Conservation (phyloP, 169 alveolate genomes). For the Plasmodium sp. region DNA sequence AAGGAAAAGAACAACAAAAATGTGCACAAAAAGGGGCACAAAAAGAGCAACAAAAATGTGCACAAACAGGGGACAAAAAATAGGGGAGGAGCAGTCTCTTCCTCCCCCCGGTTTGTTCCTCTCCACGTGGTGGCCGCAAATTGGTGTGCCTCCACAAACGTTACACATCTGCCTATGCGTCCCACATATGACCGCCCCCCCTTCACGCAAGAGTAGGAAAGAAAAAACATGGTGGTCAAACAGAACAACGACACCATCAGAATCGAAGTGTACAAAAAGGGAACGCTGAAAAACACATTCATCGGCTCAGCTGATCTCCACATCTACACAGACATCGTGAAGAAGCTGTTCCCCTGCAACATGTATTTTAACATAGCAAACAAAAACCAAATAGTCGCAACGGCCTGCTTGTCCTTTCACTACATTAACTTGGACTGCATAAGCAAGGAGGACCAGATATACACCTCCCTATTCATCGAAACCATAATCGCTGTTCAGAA, state of each 20-base stretch:
- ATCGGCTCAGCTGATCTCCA: slow-evolving; percentile 54
- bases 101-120: neutral
- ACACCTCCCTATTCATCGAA: slow-evolving; percentile 57
- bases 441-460: slow-evolving; percentile 59
- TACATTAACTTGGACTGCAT: slow-evolving; percentile 59
- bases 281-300: slow-evolving; percentile 58
- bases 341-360: slow-evolving; percentile 46
- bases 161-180: neutral
- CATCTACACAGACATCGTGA: slow-evolving; percentile 54
- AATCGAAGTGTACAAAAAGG: slow-evolving; percentile 57
- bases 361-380: slow-evolving; percentile 29
- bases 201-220: slow-evolving; percentile 41
- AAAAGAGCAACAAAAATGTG: too few relatives aligned
- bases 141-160: too few relatives aligned
- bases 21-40: too few relatives aligned
- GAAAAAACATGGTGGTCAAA: slow-evolving; percentile 63
- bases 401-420: slow-evolving; percentile 41
- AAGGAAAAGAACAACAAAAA: neutral
- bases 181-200: neutral
- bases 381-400: slow-evolving; percentile 62
- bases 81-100: neutral
- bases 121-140: neutral
- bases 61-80: neutral
- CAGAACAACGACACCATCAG: slow-evolving; percentile 27
- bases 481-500: slow-evolving; percentile 67